A percentile compares a stretch with the other conserved stretches of the same genome.
These are phyloP conservation scores for Passiflora organensis DNA, from an alignment of 345 rosid genomes.

Conservation along the genomic window DNA sequence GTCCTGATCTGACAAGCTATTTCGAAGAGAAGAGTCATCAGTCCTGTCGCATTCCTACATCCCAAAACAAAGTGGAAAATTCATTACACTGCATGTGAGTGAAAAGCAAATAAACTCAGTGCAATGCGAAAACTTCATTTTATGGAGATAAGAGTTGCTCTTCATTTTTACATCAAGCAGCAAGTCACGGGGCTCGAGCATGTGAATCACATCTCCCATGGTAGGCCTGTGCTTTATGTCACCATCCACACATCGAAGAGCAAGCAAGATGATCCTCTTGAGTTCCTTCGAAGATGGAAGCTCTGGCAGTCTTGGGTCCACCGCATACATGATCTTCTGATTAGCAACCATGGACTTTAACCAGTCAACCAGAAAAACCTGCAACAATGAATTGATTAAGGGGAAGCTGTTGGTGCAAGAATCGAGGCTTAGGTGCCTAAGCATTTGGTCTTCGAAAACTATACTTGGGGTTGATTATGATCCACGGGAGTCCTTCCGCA, in stretches of 20 bases:
- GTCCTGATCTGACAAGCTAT: constrained; percentile 11
- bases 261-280: constrained; percentile 52
- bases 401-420: not conserved
- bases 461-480: constrained; percentile 44
- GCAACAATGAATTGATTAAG: constrained; percentile 2
- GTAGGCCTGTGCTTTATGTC: constrained; percentile 53
- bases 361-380: constrained; percentile 61
- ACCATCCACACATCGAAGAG: constrained; percentile 64
- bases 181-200: constrained; percentile 70
- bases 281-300: constrained; percentile 53
- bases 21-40: constrained; percentile 12
- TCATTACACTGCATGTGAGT: not conserved
- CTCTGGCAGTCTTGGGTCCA: constrained; percentile 56
- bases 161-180: constrained; percentile 45
- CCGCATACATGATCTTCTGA: constrained; percentile 36
- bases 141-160: not conserved
- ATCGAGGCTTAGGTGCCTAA: not conserved
- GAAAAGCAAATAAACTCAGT: too few relatives aligned
- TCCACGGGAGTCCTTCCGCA: constrained; percentile 51
- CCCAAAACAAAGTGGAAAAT: not conserved
- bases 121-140: not conserved
- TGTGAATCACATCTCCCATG: constrained; percentile 69
- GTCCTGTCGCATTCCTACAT: constrained; percentile 29
- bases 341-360: constrained; percentile 58
- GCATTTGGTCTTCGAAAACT: not conserved